Evolutionary conservation across 495 filamentous ascomycete species (phyloP), one percentile per base, ranked within the genome.

Genomic region (Filosporella fistucella): DNA sequence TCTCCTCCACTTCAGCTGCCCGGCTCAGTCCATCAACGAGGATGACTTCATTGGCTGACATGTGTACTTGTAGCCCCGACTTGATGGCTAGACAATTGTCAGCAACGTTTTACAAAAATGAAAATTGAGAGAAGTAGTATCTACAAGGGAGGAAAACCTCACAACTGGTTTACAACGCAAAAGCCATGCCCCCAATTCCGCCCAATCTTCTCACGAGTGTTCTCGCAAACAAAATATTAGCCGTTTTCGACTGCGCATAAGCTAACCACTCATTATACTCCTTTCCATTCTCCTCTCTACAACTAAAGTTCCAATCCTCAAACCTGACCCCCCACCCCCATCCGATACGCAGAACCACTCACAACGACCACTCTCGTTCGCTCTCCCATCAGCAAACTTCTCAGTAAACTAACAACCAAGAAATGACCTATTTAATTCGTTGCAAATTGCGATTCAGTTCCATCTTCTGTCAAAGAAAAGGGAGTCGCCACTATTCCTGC

Each of bases 161-260:
- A 47, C 52, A 48, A 4, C 55, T 54, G n/a, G 55, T 53, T 37
- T 52, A 30, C 23, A 57, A 30, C 23, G 33, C 38, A 46, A 38
- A 44, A 6, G 49, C 29, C 24, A 45, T 33, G 9, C 16, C 23
- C 11, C 40, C 28, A n/a, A 51, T 32, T 3, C 40, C 23, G 1
- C 51, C 33, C 25, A 75, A 42, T 20, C 66, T 35, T 1, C 12
- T 18, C 26, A 58, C 57, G 1, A 84, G 68, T 29, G 67, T 69
- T 2, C 74, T 59, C 6, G 77, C 60, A 47, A 71, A 79, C 16
- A 82, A 67, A 45, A 82, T 71, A 57, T 75, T 77, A 10, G 79
- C 78, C 13, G 66, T 71, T 61, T 84, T 83, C 4, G 70, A 68
- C 30, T 77, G 73, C 12, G 69, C 76, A 58, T 84, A 84, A 9